Evolutionary conservation across 1,284 basidiomycete species (phyloP), one percentile per base, ranked within the genome.

Genomic region (Earliella scabrosa): DNA sequence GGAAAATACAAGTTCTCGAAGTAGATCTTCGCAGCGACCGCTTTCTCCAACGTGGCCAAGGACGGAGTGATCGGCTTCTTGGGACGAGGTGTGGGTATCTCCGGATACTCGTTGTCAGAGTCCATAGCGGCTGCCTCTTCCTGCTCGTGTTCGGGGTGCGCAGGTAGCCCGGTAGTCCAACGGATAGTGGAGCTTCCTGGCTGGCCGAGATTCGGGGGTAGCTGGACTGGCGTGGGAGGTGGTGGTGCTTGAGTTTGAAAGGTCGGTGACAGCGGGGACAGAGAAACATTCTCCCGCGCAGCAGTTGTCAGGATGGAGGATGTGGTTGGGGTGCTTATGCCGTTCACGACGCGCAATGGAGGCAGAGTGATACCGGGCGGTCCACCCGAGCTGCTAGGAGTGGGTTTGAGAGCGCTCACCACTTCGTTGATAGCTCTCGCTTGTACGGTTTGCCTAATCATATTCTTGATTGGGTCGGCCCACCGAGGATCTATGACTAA

Each of bases 1-100:
- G 91, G 85, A 71, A 95, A 96, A 72, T 98, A 99, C 43, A 95
- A 82, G 67, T 96, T 97, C 79, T 99, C 96, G 73, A 98, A 97
- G 81, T 88, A 97, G 73, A 98, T 93, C 69, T 93, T 88, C 48
- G 92, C 87, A 11, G 95, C 90, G 45, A 95, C 93, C 50, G 95
- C 93, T 71, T 92, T 95, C 74, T 98, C 96, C 68, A 98, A 79
- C 16, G 97, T 98, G 43, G 88, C 82, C 46, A 98, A 80, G 46
- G 93, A 95, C 23, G 95, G 94, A 13, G 82, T 85, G 67, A 96
- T 87, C 50, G 77, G 75, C 67, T 79, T 83, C 64, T 74, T 76
- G 45, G 75, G 71, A 50, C 74, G 72, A 39, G 76, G 77, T n/a
- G 75, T 73, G 29, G 60, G 60, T 38, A 60, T 62, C 45, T 68